Evolutionary conservation across 2,329 filamentous ascomycete species (phyloP).

Genomic region (Bipolaris cookei): DNA sequence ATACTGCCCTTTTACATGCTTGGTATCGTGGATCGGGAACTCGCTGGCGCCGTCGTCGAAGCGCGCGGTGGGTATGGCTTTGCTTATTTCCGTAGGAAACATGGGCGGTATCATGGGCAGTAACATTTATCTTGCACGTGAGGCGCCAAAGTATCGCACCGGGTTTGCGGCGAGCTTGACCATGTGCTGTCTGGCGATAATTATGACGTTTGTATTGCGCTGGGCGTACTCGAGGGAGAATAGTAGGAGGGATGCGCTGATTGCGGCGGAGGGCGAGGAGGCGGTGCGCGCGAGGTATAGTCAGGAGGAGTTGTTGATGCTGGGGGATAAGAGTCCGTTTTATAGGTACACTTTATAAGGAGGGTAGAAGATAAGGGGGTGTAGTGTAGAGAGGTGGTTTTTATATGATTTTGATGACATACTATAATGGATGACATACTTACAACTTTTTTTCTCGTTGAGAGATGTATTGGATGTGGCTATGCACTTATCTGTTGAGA

Average conservation of each 20-base stretch:
- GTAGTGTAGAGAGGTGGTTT: no score
- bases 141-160: slow-evolving; percentile 58
- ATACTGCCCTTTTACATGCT: slow-evolving; percentile 47
- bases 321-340: slow-evolving; percentile 53
- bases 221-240: slow-evolving; percentile 53
- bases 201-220: slow-evolving; percentile 49
- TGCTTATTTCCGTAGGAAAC: slow-evolving; percentile 58
- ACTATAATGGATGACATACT: no score
- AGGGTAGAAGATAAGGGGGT: background rate
- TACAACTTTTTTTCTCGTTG: no score
- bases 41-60: slow-evolving; percentile 45
- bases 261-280: slow-evolving; percentile 40
- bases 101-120: slow-evolving; percentile 51
- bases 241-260: slow-evolving; percentile 32
- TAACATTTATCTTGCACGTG: slow-evolving; percentile 58
- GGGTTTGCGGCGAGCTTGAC: slow-evolving; percentile 59
- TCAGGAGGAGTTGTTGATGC: slow-evolving; percentile 49
- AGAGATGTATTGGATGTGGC: no score
- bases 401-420: background rate
- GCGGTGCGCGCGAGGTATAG: slow-evolving; percentile 47
- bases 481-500: background rate
- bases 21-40: slow-evolving; percentile 48
- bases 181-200: slow-evolving; percentile 55
- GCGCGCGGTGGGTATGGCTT: slow-evolving; percentile 57
- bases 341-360: slow-evolving; percentile 47